Base-by-base conservation (phyloP, 2,329 filamentous ascomycete genomes). In the Penicillium sp. region DNA sequence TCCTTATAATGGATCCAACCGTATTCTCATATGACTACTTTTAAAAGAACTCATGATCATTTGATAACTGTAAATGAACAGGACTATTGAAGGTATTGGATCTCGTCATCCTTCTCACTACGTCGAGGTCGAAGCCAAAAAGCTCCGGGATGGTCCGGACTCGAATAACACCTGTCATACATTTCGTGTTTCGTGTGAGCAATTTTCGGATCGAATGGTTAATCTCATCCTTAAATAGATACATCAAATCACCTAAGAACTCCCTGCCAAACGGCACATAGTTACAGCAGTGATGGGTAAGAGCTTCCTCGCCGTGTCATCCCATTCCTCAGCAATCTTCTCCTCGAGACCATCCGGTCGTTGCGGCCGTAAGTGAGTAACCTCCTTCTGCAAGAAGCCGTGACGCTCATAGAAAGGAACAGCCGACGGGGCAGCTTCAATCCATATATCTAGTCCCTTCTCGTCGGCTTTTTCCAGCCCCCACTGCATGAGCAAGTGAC, bases 361-460 rank as follows among this genome's bases (percentile, higher is more conserved):
- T 26, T 7, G 35, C 3, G 51, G 51, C 51, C 42, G 33, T 19
- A 53, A 30, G 16, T 42, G 33, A 28, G 37, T 53, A 8, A 53
- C 51, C 16, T 53, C 51, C 22, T 40, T 53, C 8, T 53, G 51
- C 2, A 48, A 10, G 55, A 59, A 54, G 10, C 57, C 57, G 46
- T 45, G 45, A 5, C 51, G 42, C 16, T 59, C 51, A 59, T 59
- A 59, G 16, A 59, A 54, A 4, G 57, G 42, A 2, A 59, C 57
- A 11, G 57, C 57, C 14, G 52, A 16, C 13, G 57, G 57, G 4
- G 57, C 57, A 25, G 57, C 57, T 19, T 59, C 57, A 49, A 59
- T 55, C 57, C 57, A 59, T n/a, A 49, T n/a, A 35, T 59, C 57
- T 30, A 55, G 11, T 4, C 52, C 42, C 28, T 38, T 48, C 16